Percentiles rank a stretch among this genome's conserved stretches.
Evolutionary conservation across 2,329 filamentous ascomycete genomes (phyloP).

Genomic region (Scedosporium aurantiacum): DNA sequence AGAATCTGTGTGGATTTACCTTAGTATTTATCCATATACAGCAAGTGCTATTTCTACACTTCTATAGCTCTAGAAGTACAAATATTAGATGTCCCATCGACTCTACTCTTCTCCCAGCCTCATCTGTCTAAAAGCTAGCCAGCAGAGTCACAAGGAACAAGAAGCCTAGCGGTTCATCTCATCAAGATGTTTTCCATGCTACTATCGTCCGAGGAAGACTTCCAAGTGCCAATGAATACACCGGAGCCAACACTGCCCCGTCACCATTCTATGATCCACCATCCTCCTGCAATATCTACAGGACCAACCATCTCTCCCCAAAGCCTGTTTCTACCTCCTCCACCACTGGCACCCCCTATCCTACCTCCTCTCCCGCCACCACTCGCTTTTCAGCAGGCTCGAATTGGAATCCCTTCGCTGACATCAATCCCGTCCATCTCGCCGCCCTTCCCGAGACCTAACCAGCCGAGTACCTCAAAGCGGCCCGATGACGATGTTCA

Average conservation of each 20-base stretch:
- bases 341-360: background rate
- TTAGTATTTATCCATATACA: background rate
- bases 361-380: background rate
- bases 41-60: background rate
- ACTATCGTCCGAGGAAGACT: slow-evolving; percentile 1
- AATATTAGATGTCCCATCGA: background rate
- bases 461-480: slow-evolving; percentile 13
- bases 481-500: slow-evolving; percentile 29
- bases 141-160: background rate
- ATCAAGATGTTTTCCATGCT: slow-evolving; percentile 1
- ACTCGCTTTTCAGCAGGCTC: background rate
- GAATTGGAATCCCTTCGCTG: background rate
- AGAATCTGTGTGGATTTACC: background rate
- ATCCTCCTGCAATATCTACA: background rate
- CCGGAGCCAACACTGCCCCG: background rate
- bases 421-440: background rate
- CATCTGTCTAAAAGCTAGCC: background rate
- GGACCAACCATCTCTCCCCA: background rate
- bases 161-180: background rate
- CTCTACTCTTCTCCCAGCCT: background rate
- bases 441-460: background rate
- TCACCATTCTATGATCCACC: background rate
- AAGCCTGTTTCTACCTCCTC: background rate
- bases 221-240: background rate
- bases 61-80: background rate